Conservation (phyloP, 768 basidiomycete species). For the Rhizopogon vulgaris region DNA sequence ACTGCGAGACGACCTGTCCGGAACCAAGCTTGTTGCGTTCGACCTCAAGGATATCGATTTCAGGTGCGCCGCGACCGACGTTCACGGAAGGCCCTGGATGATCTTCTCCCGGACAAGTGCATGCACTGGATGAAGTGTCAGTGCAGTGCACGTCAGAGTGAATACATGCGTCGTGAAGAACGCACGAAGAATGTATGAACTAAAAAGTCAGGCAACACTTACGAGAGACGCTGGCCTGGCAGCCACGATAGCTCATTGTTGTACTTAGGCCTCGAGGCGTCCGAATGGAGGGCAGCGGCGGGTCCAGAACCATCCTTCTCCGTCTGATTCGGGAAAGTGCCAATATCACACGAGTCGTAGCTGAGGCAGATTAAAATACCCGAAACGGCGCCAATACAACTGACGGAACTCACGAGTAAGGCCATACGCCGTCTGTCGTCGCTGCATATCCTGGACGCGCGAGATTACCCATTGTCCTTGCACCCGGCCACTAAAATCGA, state of each 20-base stretch:
- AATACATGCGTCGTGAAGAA: slow-evolving; percentile 1
- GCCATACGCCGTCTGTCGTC: slow-evolving; percentile 79
- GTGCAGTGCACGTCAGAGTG: neutral
- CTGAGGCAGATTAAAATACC: slow-evolving; percentile 21
- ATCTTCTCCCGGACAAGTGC: slow-evolving; percentile 69
- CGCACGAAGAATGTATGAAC: neutral
- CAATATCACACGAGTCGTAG: slow-evolving; percentile 51
- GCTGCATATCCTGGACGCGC: slow-evolving; percentile 77
- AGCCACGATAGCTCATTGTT: slow-evolving; percentile 67
- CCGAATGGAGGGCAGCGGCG: slow-evolving; percentile 49
- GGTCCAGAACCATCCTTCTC: slow-evolving; percentile 46
- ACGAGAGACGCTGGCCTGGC: slow-evolving; percentile 73
- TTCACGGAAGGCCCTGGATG: slow-evolving; percentile 62
- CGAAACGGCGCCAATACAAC: neutral
- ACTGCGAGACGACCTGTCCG: slow-evolving; percentile 67
- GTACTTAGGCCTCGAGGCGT: slow-evolving; percentile 41
- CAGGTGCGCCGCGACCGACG: slow-evolving; percentile 67
- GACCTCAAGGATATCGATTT: slow-evolving; percentile 81
- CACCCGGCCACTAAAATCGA: slow-evolving; percentile 64
- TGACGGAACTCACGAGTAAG: slow-evolving; percentile 52
- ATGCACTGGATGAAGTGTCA: slow-evolving; percentile 39
- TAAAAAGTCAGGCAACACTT: slow-evolving; percentile 16
- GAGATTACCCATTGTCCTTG: slow-evolving; percentile 88
- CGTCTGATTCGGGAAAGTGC: slow-evolving; percentile 51
- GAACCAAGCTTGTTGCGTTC: slow-evolving; percentile 48